Evolutionary conservation across 2,329 filamentous ascomycete genomes (phyloP).

Genomic region (Aspergillus thermomutatus): DNA sequence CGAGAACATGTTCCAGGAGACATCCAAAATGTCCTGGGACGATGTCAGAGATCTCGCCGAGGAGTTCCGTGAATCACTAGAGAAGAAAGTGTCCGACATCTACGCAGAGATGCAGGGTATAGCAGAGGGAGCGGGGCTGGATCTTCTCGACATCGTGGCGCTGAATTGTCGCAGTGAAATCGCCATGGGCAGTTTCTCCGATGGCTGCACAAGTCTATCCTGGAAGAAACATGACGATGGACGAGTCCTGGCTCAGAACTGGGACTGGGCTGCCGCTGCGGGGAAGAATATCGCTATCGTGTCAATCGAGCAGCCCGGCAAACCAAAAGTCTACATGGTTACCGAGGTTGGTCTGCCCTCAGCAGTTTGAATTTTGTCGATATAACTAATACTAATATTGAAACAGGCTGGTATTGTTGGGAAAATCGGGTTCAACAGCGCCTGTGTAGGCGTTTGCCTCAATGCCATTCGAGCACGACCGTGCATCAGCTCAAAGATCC

Average conservation of each 20-base stretch:
- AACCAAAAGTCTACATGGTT: slow-evolving; percentile 53
- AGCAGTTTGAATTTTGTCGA: too few relatives aligned
- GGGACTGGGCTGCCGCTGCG: slow-evolving; percentile 57
- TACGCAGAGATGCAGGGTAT: slow-evolving; percentile 51
- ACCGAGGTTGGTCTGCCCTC: slow-evolving; percentile 41
- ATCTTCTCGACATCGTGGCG: slow-evolving; percentile 53
- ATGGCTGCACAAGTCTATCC: slow-evolving; percentile 56
- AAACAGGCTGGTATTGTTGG: slow-evolving; percentile 54
- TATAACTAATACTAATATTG: not conserved
- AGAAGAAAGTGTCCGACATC: slow-evolving; percentile 34
- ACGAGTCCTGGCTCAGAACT: slow-evolving; percentile 53
- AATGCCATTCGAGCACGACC: slow-evolving; percentile 61
- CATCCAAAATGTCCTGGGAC: slow-evolving; percentile 46
- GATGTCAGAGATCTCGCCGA: slow-evolving; percentile 45
- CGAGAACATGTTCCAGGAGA: slow-evolving; percentile 44
- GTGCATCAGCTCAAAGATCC: slow-evolving; percentile 50
- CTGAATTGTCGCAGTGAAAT: slow-evolving; percentile 61
- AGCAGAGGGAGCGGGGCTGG: slow-evolving; percentile 49
- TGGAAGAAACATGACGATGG: slow-evolving; percentile 44
- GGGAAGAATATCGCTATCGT: slow-evolving; percentile 51
- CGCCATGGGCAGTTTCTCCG: slow-evolving; percentile 54
- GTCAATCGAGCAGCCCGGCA: slow-evolving; percentile 43
- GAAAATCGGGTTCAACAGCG: slow-evolving; percentile 63
- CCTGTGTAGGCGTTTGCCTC: slow-evolving; percentile 57
- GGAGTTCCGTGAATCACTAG: slow-evolving; percentile 46